These are phyloP conservation scores for Ophiostoma angusticollis DNA, from an alignment of 2,329 filamentous ascomycete species.

Conservation along the genomic window DNA sequence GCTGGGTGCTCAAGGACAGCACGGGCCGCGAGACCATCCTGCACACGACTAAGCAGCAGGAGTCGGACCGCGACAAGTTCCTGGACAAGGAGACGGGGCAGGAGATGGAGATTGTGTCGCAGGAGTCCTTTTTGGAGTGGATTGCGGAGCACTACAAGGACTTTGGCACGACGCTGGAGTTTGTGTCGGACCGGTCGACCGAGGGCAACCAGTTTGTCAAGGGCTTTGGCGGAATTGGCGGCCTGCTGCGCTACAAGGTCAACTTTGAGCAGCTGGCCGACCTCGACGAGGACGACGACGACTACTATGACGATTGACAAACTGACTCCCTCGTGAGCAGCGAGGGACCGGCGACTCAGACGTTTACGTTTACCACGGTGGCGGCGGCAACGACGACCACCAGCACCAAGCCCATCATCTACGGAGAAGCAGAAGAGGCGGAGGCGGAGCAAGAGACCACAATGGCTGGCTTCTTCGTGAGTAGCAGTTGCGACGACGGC, in stretches of 20 bases:
- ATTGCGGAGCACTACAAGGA: constrained; percentile 97
- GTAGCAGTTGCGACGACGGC: neutral
- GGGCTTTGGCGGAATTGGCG: constrained; percentile 96
- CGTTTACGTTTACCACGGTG: constrained; percentile 23
- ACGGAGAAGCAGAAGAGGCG: neutral
- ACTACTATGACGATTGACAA: constrained; percentile 90
- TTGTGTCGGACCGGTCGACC: constrained; percentile 92
- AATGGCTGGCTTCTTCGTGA: neutral
- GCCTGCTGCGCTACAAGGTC: constrained; percentile 96
- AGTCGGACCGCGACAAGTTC: constrained; percentile 69
- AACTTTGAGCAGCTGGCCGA: constrained; percentile 99
- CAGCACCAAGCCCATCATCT: neutral
- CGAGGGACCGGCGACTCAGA: constrained; percentile 69
- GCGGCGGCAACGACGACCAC: constrained; percentile 15
- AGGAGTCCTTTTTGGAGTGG: constrained; percentile 96
- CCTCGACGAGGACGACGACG: constrained; percentile 80
- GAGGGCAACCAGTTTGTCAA: constrained; percentile 99
- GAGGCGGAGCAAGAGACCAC: constrained; percentile 1
- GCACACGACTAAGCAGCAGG: constrained; percentile 80
- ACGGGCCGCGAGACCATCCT: constrained; percentile 60
- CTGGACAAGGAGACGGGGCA: constrained; percentile 91
- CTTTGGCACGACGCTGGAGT: constrained; percentile 90
- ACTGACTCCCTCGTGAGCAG: constrained; percentile 70
- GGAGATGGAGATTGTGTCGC: constrained; percentile 88
- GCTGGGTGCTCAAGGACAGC: constrained; percentile 77